These are phyloP conservation scores for Arabidopsis suecica DNA, from an alignment of 345 rosid species.

Conservation along the genomic window DNA sequence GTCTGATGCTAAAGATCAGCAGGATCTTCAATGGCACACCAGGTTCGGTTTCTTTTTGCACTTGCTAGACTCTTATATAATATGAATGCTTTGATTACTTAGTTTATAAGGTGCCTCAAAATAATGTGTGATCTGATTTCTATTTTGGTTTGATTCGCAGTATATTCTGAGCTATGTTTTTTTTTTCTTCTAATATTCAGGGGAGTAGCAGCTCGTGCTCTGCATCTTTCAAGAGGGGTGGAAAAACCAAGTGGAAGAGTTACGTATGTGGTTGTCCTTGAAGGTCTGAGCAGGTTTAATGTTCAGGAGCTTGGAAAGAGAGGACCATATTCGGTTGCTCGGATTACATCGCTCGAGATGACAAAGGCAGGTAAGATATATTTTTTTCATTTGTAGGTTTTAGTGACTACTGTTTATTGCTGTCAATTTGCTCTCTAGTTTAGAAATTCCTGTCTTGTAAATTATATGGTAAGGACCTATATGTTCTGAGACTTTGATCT, in stretches of 20 bases:
- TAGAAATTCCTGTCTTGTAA: background rate
- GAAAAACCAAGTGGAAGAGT: constrained; percentile 99
- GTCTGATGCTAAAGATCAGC: constrained; percentile 79
- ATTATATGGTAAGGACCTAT: background rate
- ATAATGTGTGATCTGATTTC: constrained; percentile 21
- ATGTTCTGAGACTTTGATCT: background rate
- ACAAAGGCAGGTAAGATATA: constrained; percentile 73
- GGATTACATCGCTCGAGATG: constrained; percentile 91
- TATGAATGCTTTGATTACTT: background rate
- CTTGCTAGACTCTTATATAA: background rate
- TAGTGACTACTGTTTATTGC: background rate
- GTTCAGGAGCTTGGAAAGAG: constrained; percentile 92
- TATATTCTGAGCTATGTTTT: constrained; percentile 15
- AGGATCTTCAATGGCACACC: constrained; percentile 88
- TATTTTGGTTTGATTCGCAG: constrained; percentile 18
- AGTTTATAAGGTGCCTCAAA: constrained; percentile 6
- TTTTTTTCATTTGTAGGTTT: constrained; percentile 19
- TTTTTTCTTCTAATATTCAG: constrained; percentile 48
- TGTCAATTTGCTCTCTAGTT: constrained; percentile 2
- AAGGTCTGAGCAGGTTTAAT: constrained; percentile 93
- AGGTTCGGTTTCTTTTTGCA: constrained; percentile 53
- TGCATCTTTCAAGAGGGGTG: constrained; percentile 97
- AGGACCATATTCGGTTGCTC: constrained; percentile 88
- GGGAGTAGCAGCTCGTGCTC: constrained; percentile 98
- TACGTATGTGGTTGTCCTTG: constrained; percentile 95